Percentiles rank a stretch among this genome's conserved stretches.
These are phyloP conservation scores for Quercus cerris DNA, from an alignment of 306 rosid species.

Conservation along the genomic window DNA sequence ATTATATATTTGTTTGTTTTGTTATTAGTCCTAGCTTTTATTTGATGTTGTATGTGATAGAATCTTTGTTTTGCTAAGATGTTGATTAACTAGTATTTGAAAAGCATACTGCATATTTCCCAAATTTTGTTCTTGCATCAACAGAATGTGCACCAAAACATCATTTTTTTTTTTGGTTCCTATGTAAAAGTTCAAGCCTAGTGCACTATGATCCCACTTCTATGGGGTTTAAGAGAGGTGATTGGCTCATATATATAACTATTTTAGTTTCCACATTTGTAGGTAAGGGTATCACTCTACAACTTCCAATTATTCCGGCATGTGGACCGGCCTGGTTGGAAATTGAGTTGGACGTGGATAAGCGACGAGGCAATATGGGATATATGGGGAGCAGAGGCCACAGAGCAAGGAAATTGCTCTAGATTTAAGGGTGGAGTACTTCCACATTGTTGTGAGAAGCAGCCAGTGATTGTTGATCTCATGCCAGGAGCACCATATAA, in stretches of 20 bases:
- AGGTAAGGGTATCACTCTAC: constrained; percentile 58
- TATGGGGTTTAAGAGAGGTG: too few species aligned
- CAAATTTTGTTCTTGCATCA: too few species aligned
- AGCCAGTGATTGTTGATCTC: constrained; percentile 58
- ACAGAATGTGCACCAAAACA: too few species aligned
- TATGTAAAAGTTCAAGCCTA: too few species aligned
- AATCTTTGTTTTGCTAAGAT: too few species aligned
- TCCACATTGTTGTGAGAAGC: constrained; percentile 69
- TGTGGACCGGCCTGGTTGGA: constrained; percentile 77
- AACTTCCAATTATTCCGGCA: constrained; percentile 68
- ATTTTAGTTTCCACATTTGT: not conserved
- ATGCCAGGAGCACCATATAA: constrained; percentile 58
- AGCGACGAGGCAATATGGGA: constrained; percentile 68
- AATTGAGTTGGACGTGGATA: constrained; percentile 62
- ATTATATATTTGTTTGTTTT: too few species aligned
- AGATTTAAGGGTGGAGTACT: constrained; percentile 35
- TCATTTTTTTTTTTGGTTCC: too few species aligned
- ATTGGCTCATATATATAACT: not conserved
- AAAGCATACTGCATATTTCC: too few species aligned
- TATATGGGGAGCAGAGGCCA: constrained; percentile 79
- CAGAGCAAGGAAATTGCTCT: constrained; percentile 65
- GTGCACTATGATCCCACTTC: too few species aligned
- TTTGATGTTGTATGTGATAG: too few species aligned
- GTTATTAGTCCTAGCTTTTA: too few species aligned
- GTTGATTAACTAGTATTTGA: too few species aligned